phyloP scores from a whole-genome alignment of 345 rosid species.

The Melaleuca quinquenervia region DNA sequence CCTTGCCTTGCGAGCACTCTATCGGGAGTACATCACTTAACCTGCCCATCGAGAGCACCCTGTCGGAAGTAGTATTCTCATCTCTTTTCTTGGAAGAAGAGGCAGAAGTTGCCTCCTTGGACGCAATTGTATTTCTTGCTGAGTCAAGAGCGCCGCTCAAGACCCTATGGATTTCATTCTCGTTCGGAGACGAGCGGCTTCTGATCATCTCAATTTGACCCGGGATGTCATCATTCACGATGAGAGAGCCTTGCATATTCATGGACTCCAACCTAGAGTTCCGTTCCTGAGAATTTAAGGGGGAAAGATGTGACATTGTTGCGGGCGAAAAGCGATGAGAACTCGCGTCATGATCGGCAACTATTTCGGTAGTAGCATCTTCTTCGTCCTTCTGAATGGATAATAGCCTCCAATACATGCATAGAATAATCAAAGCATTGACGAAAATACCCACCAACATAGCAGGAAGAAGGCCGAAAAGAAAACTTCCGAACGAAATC shows the following conservation, averaged over 20 bases:
- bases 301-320: constrained; percentile 38
- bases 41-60: neutral
- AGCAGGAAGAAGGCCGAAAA: constrained; percentile 52
- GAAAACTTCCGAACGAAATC: constrained; percentile 52
- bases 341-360: constrained; percentile 37
- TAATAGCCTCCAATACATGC: constrained; percentile 59
- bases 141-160: constrained; percentile 3
- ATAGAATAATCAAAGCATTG: constrained; percentile 44
- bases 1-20: constrained; percentile 7
- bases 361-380: constrained; percentile 22
- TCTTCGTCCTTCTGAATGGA: constrained; percentile 52
- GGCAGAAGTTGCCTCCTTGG: constrained; percentile 20
- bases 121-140: constrained; percentile 27
- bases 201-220: constrained; percentile 26
- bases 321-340: constrained; percentile 71
- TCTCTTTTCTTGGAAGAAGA: constrained; percentile 5
- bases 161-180: constrained; percentile 24
- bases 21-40: neutral
- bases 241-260: constrained; percentile 8
- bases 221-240: neutral
- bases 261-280: constrained; percentile 25
- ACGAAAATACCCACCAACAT: constrained; percentile 53
- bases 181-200: constrained; percentile 24
- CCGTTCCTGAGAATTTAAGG: constrained; percentile 31
- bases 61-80: constrained; percentile 10